Percentiles rank a stretch among this genome's conserved stretches.
These are phyloP conservation scores for Raphanus sativus DNA, from an alignment of 345 rosid genomes.

Conservation along the genomic window DNA sequence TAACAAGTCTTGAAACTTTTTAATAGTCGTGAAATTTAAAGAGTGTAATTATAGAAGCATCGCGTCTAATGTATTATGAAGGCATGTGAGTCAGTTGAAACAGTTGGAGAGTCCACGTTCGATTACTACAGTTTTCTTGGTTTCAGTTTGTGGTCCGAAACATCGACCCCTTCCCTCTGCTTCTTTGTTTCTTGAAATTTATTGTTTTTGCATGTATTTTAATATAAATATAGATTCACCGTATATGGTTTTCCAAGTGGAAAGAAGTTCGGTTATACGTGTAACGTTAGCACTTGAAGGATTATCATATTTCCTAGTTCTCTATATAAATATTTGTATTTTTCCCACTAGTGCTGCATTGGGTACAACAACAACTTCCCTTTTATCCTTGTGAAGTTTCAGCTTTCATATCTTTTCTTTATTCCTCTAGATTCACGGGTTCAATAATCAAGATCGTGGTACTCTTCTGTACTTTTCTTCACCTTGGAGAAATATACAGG, in stretches of 20 bases:
- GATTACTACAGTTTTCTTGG: conserved; percentile 24
- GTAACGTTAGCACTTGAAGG: conserved; percentile 8
- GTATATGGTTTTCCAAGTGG: conserved; percentile 33
- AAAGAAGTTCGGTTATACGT: conserved; percentile 21
- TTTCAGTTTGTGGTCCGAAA: conserved; percentile 36
- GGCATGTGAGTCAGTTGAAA: conserved; percentile 31
- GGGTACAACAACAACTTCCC: conserved; percentile 27
- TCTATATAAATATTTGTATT: neutral
- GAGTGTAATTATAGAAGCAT: neutral
- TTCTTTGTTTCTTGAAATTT: conserved; percentile 28
- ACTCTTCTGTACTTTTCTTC: conserved; percentile 35
- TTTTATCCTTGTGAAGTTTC: conserved; percentile 37
- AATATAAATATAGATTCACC: conserved; percentile 19
- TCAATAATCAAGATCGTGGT: conserved; percentile 35
- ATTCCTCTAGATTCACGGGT: conserved; percentile 39
- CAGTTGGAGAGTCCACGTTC: conserved; percentile 34
- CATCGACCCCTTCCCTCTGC: conserved; percentile 40
- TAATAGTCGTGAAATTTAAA: neutral
- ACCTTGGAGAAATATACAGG: neutral
- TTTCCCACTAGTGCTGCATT: conserved; percentile 24
- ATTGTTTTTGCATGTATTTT: neutral
- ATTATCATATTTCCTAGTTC: neutral
- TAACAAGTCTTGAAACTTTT: too few species aligned
- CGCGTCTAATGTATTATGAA: neutral
- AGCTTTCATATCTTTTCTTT: conserved; percentile 28